Evolutionary conservation across 257 asterid genomes (phyloP).

Genomic region (Cynanchum wilfordii): DNA sequence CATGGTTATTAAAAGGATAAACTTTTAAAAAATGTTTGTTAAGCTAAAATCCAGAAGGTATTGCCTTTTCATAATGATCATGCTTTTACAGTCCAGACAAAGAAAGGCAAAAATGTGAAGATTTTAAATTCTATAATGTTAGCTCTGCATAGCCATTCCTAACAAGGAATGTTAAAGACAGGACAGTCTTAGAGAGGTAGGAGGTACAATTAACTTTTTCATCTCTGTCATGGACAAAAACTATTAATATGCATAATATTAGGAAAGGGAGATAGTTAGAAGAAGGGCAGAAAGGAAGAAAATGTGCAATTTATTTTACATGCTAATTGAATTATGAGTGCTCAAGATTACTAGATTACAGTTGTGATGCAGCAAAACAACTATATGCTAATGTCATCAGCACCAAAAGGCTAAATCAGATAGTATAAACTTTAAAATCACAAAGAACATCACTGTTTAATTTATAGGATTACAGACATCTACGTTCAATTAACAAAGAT

Average conservation of each 20-base stretch:
- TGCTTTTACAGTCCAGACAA: background rate
- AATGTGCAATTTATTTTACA: background rate
- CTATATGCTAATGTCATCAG: background rate
- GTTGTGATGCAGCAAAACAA: background rate
- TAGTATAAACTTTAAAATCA: background rate
- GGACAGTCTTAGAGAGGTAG: background rate
- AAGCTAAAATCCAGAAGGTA: background rate
- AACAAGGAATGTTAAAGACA: background rate
- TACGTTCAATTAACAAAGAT: background rate
- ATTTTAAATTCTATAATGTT: background rate
- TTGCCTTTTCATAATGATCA: background rate
- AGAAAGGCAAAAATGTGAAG: background rate
- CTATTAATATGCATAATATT: background rate
- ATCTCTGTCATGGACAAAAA: background rate
- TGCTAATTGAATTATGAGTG: background rate
- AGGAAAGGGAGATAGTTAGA: background rate
- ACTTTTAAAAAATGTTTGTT: background rate
- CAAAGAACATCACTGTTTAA: background rate
- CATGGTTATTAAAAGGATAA: background rate
- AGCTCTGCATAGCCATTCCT: background rate
- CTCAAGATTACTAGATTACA: background rate
- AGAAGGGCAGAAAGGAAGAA: background rate
- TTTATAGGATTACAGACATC: background rate
- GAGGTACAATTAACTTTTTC: background rate
- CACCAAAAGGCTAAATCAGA: background rate